phyloP scores from a whole-genome alignment of 768 basidiomycete species.

The Tricholoma flavovirens region DNA sequence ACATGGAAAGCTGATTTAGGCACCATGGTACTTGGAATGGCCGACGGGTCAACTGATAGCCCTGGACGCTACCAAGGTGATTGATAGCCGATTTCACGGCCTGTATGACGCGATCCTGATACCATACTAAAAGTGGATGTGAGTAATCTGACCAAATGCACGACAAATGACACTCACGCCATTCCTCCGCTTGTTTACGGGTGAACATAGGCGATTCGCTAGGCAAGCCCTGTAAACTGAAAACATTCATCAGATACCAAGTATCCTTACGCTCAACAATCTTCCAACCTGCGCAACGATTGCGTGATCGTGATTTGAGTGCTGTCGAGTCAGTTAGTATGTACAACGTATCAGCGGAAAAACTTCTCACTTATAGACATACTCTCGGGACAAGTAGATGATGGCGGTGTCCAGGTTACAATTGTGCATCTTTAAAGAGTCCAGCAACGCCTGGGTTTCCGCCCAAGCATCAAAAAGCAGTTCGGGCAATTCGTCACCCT shows the following conservation, averaged over 20 bases:
- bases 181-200: slow-evolving; percentile 68
- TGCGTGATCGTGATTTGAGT: slow-evolving; percentile 61
- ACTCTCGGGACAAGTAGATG: slow-evolving; percentile 63
- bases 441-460: slow-evolving; percentile 65
- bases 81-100: slow-evolving; percentile 51
- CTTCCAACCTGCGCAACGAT: slow-evolving; percentile 56
- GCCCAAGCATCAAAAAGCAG: slow-evolving; percentile 56
- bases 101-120: slow-evolving; percentile 62
- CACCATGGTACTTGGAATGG: slow-evolving; percentile 74
- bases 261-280: slow-evolving; percentile 8
- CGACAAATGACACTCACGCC: slow-evolving; percentile 49
- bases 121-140: slow-evolving; percentile 42
- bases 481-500: slow-evolving; percentile 50
- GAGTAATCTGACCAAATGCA: background rate
- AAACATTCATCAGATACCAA: slow-evolving; percentile 9
- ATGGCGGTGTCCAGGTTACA: slow-evolving; percentile 69
- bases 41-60: slow-evolving; percentile 54
- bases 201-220: slow-evolving; percentile 52
- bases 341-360: slow-evolving; percentile 5
- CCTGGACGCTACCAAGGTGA: slow-evolving; percentile 44
- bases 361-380: slow-evolving; percentile 62
- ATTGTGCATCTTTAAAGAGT: slow-evolving; percentile 57
- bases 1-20: slow-evolving; percentile 60
- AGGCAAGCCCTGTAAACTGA: slow-evolving; percentile 46
- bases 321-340: slow-evolving; percentile 28